Evolutionary conservation across 257 asterid genomes (phyloP), one percentile per base, ranked within the genome.

Genomic region (Apocynum venetum): DNA sequence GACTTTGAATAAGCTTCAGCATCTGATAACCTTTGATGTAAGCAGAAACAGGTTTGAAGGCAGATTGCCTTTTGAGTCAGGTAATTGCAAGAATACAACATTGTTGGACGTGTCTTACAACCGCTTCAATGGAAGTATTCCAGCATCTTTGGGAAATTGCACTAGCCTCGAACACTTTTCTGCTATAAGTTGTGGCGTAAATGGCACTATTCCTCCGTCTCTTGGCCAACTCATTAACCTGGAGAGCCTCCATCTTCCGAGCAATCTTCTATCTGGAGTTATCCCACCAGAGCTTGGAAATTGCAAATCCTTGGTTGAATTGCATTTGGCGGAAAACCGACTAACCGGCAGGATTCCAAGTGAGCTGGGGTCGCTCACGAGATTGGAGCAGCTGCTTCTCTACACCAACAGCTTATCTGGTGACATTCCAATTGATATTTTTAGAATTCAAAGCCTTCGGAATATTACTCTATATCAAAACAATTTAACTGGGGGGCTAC

Each of bases 241-340:
- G 66, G 43, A 35, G 47, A 75, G 31, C 38, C 94, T 94, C 73
- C 90, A 92, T 80, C 84, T 94, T 63, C 73, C 88, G n/a, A 73
- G 65, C 63, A 94, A 91, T 91, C 77, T 25, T 46, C 82, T 94
- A 4, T 89, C 97, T 2, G 97, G 97, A 44, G 59, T 56, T 72
- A 94, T 94, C 79, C 98, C 98, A 6, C 87, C 88, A 4, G 91
- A 94, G 77, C 81, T 94, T 66, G 96, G 97, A 35, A 81, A 84
- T 48, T 94, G 98, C 85, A 74, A 44, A 77, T 86, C 89, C 65
- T 84, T 94, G 90, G 76, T 67, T 38, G 89, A 87, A 72, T 83
- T 94, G 78, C 82, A 77, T 83, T 59, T 94, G 64, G 72, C 80
- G 2, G 81, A 6, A 8, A 94, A 92, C 86, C 83, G 82, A 76